Conservation (phyloP, 805 yeast species). For the Schwanniomyces pseudopolymorphus region DNA sequence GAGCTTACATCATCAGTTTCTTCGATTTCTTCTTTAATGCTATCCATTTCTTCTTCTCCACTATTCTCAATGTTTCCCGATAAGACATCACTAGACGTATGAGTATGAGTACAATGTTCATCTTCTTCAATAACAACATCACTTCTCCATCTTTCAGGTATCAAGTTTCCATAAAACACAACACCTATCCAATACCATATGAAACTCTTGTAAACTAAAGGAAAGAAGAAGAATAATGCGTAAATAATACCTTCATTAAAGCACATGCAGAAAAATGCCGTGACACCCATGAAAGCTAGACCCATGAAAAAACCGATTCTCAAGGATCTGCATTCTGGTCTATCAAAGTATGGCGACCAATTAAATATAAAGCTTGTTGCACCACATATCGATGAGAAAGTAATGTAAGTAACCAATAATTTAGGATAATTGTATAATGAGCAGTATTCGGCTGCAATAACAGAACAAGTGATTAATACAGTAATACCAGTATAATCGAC, state of each 20-base stretch:
- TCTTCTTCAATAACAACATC: constrained; percentile 59
- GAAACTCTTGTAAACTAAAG: constrained; percentile 66
- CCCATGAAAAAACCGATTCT: constrained; percentile 80
- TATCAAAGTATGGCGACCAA: constrained; percentile 91
- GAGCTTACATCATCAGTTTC: constrained; percentile 6
- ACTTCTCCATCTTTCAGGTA: constrained; percentile 86
- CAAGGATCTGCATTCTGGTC: constrained; percentile 77
- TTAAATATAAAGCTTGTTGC: constrained; percentile 71
- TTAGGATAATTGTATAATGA: constrained; percentile 66
- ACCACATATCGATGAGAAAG: constrained; percentile 67
- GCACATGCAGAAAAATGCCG: constrained; percentile 59
- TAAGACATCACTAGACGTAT: constrained; percentile 29
- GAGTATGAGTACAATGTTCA: constrained; percentile 21
- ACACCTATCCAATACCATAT: constrained; percentile 81
- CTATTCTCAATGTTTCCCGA: constrained; percentile 33
- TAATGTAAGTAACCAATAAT: constrained; percentile 47
- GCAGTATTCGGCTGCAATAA: constrained; percentile 81
- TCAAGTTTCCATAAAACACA: constrained; percentile 77
- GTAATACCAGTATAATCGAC: constrained; percentile 95
- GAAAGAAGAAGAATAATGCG: constrained; percentile 58
- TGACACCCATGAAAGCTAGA: constrained; percentile 71
- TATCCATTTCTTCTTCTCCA: constrained; percentile 39
- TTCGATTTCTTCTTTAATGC: constrained; percentile 28
- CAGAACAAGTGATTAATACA: constrained; percentile 82
- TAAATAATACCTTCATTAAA: constrained; percentile 54